Evolutionary conservation across 202 grass and related monocot species (phyloP), one percentile per base, ranked within the genome.

Genomic region (Zoysia matrella): DNA sequence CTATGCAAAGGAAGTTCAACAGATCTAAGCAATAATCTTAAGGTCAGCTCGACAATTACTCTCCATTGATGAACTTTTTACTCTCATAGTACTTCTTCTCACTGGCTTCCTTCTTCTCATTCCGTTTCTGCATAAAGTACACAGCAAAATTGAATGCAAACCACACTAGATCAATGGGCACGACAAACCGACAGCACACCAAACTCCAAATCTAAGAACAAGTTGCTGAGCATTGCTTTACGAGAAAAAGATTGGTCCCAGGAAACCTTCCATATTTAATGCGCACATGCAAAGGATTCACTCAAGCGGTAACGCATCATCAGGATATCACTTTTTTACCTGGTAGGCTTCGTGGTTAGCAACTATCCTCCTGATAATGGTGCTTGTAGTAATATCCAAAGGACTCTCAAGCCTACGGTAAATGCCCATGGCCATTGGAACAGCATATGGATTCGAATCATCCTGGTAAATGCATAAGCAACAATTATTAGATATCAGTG

Each of bases 291-390:
- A 86, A 73, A 10, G 41, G 11, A 63, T 73, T 73, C 72, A 78
- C 63, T 78, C 42, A 18, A 67, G 48, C 46, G 68, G 16, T 70
- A 69, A 85, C 40, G 60, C 51, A 46, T 75, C 55, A 73, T 64
- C 60, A 73, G 16, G 79, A 64, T 50, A 78, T 49, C 60, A 36
- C 22, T 30, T 30, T 44, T 72, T 73, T 89, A 98, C 95, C 95
- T 95, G 92, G 88, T 93, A 98, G 15, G 95, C 92, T 89, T 98
- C 95, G 52, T 98, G 95, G 92, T 98, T 98, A 87, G 89, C 68
- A 90, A 98, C 92, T 81, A 98, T 98, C 83, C 95, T 93, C 89
- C 80, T 95, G 47, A 95, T 98, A 60, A 98, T 98, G 63, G 95
- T 93, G 75, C 95, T 98, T 58, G 95, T 95, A 60, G 95, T 95